phyloP scores from a whole-genome alignment of 345 rosid species.

The Brassica carinata region DNA sequence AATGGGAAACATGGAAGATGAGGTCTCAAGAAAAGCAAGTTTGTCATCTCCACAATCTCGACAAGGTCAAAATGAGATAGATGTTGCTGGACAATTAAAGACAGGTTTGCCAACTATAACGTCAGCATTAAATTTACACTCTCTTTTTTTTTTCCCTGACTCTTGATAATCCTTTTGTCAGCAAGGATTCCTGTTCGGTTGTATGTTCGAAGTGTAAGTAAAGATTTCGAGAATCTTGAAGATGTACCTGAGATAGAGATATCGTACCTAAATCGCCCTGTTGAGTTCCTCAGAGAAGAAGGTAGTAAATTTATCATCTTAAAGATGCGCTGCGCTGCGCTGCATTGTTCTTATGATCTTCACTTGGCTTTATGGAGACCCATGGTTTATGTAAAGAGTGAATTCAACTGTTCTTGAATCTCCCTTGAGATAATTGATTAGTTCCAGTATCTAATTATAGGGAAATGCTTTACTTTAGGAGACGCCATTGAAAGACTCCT shows the following conservation, averaged over 20 bases:
- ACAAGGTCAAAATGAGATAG: constrained; percentile 50
- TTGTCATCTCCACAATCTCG: constrained; percentile 46
- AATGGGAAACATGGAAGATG: constrained; percentile 71
- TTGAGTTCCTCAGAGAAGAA: constrained; percentile 70
- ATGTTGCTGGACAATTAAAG: constrained; percentile 60
- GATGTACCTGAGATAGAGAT: constrained; percentile 62
- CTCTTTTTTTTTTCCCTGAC: neutral
- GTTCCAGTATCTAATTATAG: constrained; percentile 37
- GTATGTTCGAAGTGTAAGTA: constrained; percentile 57
- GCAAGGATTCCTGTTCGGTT: constrained; percentile 84
- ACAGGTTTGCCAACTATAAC: constrained; percentile 61
- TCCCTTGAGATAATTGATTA: constrained; percentile 10
- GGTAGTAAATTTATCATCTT: constrained; percentile 39
- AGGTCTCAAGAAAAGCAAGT: constrained; percentile 43
- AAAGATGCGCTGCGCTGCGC: neutral
- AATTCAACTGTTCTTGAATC: neutral
- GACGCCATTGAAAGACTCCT: constrained; percentile 67
- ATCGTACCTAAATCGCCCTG: constrained; percentile 73
- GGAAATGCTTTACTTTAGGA: constrained; percentile 60
- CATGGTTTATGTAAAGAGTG: neutral
- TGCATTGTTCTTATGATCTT: constrained; percentile 2
- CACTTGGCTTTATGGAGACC: neutral
- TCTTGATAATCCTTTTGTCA: constrained; percentile 29
- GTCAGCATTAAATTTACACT: constrained; percentile 10
- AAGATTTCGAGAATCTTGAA: constrained; percentile 71